phyloP scores from a whole-genome alignment of 2,329 filamentous ascomycete species.

The Cladobotryum mycophilum region DNA sequence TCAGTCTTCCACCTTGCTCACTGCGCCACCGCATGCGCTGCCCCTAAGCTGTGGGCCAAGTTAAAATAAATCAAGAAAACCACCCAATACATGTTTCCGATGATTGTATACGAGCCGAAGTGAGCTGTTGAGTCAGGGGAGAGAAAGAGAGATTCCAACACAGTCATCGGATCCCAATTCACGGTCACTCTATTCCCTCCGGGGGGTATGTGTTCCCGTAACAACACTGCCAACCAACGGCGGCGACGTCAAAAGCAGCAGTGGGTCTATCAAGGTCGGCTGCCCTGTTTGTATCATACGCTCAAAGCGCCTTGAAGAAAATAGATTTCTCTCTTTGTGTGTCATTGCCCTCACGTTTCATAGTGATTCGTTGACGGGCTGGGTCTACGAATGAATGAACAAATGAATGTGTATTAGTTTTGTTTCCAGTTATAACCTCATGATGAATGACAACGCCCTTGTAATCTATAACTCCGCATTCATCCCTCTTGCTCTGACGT shows the following conservation, averaged over 20 bases:
- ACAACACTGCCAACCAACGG: background rate
- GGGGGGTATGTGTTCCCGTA: background rate
- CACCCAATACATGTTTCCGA: background rate
- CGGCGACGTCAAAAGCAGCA: background rate
- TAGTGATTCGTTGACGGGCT: background rate
- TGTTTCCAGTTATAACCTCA: no score
- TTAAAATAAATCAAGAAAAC: conserved; percentile 64
- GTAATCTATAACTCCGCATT: no score
- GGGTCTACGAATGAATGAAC: background rate
- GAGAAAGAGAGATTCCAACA: no score
- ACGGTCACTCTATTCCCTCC: background rate
- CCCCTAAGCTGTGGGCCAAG: conserved; percentile 88
- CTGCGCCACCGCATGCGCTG: conserved; percentile 88
- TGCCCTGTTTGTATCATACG: background rate
- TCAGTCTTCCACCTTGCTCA: conserved; percentile 98
- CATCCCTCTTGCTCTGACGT: no score
- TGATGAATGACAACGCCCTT: no score
- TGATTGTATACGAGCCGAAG: conserved; percentile 3
- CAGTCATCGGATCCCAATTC: background rate
- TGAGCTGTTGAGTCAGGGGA: background rate
- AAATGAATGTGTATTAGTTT: no score
- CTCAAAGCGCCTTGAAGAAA: background rate
- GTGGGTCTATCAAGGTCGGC: background rate
- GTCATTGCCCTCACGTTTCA: background rate
- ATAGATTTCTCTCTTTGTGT: background rate